A percentile compares a stretch with the other conserved stretches of the same genome.
Conservation (phyloP, 179 eudicot species). For the Vitellaria paradoxa region DNA sequence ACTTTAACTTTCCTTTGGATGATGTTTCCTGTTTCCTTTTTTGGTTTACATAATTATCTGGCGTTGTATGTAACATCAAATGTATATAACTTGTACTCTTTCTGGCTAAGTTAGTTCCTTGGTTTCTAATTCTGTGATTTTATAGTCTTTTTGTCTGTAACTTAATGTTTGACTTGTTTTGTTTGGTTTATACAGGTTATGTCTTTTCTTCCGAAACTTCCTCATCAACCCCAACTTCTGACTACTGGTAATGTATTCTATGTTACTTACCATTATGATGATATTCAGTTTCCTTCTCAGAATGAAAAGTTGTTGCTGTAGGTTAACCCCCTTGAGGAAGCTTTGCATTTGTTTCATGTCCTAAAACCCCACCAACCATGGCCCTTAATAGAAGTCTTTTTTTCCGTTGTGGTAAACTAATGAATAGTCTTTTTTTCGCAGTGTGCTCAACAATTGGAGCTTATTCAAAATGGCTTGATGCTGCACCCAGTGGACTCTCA, state of each 20-base stretch:
- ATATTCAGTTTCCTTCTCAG: background rate
- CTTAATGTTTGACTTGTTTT: slow-evolving; percentile 4
- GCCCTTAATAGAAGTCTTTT: background rate
- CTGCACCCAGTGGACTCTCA: slow-evolving; percentile 72
- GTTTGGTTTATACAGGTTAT: slow-evolving; percentile 54
- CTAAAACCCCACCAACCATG: background rate
- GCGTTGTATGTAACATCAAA: background rate
- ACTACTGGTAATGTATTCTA: slow-evolving; percentile 61
- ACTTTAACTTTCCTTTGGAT: slow-evolving; percentile 12
- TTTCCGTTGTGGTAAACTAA: background rate
- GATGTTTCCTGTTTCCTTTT: background rate
- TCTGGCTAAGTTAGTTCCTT: background rate
- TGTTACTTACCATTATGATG: background rate
- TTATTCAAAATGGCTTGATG: slow-evolving; percentile 96
- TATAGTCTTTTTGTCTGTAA: background rate
- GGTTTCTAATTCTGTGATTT: background rate
- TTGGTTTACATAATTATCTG: background rate
- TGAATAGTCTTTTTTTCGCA: slow-evolving; percentile 21
- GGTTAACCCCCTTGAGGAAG: background rate
- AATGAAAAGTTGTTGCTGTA: background rate
- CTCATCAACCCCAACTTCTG: slow-evolving; percentile 85
- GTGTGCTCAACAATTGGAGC: slow-evolving; percentile 94
- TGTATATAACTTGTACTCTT: background rate
- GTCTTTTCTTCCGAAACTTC: slow-evolving; percentile 87
- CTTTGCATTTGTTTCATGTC: background rate